Conservation (phyloP, 768 basidiomycete species). For the Dacryopinax primogenitus region DNA sequence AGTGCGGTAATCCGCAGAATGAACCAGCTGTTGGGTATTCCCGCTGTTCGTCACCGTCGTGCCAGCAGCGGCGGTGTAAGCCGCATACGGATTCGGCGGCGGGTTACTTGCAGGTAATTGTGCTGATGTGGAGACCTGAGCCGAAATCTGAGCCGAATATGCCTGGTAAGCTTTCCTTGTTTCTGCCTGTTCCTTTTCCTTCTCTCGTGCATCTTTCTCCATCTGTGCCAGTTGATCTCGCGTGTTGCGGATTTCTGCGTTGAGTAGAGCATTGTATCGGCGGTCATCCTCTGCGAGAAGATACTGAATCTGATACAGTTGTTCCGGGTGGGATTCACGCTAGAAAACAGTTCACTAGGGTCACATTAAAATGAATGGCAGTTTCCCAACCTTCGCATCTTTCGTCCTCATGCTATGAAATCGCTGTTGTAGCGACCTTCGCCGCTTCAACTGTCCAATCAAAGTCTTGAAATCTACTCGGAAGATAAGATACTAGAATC, state of each 20-base stretch:
- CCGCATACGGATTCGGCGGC: neutral
- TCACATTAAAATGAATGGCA: neutral
- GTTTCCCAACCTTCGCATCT: constrained; percentile 36
- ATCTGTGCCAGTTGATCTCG: constrained; percentile 38
- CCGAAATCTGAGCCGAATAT: neutral
- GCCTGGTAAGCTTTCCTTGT: neutral
- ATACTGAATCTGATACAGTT: constrained; percentile 51
- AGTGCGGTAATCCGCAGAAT: neutral
- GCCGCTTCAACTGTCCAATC: constrained; percentile 49
- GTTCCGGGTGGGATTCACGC: constrained; percentile 49
- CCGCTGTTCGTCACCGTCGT: neutral
- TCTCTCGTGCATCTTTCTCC: constrained; percentile 57
- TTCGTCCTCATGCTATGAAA: constrained; percentile 45
- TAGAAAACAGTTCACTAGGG: constrained; percentile 22
- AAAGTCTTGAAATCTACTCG: constrained; percentile 25
- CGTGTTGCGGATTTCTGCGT: constrained; percentile 42
- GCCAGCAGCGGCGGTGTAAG: neutral
- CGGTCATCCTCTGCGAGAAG: constrained; percentile 55
- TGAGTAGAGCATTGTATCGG: constrained; percentile 43
- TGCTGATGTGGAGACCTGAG: neutral
- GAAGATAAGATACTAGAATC: constrained; percentile 35
- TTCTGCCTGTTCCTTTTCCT: constrained; percentile 33
- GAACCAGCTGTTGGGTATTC: neutral
- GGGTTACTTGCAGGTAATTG: neutral
- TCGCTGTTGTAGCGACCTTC: constrained; percentile 42